phyloP scores from a whole-genome alignment of 306 rosid genomes.

The Elaeagnus macrophylla region DNA sequence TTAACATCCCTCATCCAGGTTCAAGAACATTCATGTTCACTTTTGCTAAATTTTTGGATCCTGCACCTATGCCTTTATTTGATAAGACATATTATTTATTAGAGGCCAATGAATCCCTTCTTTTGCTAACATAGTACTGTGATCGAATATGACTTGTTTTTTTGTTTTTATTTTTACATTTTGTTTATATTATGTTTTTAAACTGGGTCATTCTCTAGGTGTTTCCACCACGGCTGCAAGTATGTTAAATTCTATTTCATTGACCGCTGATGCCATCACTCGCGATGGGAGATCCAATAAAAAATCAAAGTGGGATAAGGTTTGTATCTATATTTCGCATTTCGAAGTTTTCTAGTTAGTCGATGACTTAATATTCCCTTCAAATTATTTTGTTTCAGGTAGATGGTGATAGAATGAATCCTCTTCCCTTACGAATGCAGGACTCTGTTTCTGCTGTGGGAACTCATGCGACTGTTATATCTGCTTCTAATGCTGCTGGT shows the following conservation, averaged over 20 bases:
- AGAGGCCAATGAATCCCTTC: not conserved
- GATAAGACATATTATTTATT: not conserved
- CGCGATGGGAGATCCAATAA: constrained; percentile 57
- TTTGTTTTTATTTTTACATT: not conserved
- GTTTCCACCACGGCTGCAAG: constrained; percentile 27
- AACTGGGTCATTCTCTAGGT: constrained; percentile 26
- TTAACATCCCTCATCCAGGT: constrained; percentile 31
- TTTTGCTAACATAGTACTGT: not conserved
- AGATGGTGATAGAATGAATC: constrained; percentile 60
- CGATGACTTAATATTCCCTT: constrained; percentile 12
- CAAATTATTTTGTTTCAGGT: constrained; percentile 42
- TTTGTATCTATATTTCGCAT: constrained; percentile 1
- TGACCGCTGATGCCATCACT: constrained; percentile 30
- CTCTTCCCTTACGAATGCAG: constrained; percentile 51
- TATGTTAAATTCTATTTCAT: constrained; percentile 34
- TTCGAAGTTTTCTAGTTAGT: not conserved
- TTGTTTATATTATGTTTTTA: constrained; percentile 10
- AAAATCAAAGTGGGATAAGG: constrained; percentile 55
- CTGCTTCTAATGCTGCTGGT: constrained; percentile 67
- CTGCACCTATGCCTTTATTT: not conserved
- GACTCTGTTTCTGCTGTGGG: constrained; percentile 55
- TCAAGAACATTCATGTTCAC: not conserved
- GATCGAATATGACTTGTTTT: not conserved
- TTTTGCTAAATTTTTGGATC: not conserved
- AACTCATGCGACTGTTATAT: constrained; percentile 54